A percentile compares a stretch with the other conserved stretches of the same genome.
Evolutionary conservation across 805 yeast species (phyloP).

Genomic region (Ogataea minuta): DNA sequence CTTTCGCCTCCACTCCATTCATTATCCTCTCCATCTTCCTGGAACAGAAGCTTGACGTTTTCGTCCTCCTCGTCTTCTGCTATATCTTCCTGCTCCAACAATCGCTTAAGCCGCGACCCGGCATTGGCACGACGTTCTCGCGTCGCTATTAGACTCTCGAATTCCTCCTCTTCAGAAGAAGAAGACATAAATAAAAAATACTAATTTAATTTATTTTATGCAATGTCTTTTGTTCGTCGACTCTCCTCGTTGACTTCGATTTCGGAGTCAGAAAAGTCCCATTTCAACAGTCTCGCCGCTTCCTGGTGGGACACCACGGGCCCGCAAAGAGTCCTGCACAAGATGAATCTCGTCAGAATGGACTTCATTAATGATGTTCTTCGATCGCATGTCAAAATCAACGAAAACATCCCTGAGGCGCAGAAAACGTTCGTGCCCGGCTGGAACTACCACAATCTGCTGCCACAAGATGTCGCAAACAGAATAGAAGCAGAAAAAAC

Average conservation of each 20-base stretch:
- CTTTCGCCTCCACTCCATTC: constrained; percentile 40
- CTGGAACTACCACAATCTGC: constrained; percentile 55
- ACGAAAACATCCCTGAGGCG: constrained; percentile 36
- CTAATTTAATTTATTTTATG: background rate
- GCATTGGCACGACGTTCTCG: constrained; percentile 84
- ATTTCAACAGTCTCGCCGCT: constrained; percentile 84
- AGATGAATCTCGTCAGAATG: constrained; percentile 88
- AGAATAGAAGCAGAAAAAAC: constrained; percentile 53
- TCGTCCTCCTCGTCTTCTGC: constrained; percentile 63
- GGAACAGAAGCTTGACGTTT: constrained; percentile 66
- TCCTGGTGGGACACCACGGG: constrained; percentile 98
- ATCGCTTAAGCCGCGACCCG: constrained; percentile 74
- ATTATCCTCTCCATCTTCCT: constrained; percentile 57
- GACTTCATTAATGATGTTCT: constrained; percentile 76
- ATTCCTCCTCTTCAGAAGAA: constrained; percentile 34
- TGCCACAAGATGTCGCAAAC: constrained; percentile 55
- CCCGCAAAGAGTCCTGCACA: constrained; percentile 88
- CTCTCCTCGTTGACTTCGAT: constrained; percentile 35
- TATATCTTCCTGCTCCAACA: constrained; percentile 51
- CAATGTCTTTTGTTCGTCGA: background rate
- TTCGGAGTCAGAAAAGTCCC: constrained; percentile 65
- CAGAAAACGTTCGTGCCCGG: constrained; percentile 72
- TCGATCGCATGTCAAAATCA: constrained; percentile 41
- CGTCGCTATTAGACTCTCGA: constrained; percentile 66
- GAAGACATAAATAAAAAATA: constrained; percentile 6